These are phyloP conservation scores for Hanseniaspora uvarum DNA, from an alignment of 1,139 yeast species.

Conservation along the genomic window DNA sequence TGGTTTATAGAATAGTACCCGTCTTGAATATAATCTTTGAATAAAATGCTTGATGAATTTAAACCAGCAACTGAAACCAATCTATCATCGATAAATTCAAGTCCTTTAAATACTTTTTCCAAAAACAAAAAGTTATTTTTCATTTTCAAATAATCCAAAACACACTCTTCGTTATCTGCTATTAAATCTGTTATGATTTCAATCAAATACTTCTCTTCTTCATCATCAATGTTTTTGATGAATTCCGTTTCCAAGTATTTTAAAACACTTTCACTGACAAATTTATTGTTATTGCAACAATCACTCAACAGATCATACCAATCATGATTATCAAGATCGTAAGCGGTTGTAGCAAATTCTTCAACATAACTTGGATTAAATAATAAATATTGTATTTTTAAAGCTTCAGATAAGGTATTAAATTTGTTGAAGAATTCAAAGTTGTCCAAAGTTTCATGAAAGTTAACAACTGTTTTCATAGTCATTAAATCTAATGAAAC, in stretches of 20 bases:
- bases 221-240: not conserved
- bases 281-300: not conserved
- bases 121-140: not conserved
- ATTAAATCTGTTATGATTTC: not conserved
- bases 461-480: not conserved
- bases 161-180: not conserved
- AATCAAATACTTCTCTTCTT: not conserved
- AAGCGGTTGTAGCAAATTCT: not conserved
- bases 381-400: not conserved
- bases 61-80: slow-evolving; percentile 5
- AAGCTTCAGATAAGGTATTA: not conserved
- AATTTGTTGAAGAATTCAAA: not conserved
- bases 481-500: not conserved
- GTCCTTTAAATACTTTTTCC: not conserved
- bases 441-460: not conserved
- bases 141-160: not conserved
- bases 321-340: not conserved
- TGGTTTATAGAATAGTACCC: not conserved
- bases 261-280: not conserved
- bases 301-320: not conserved
- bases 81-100: not conserved
- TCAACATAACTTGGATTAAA: not conserved
- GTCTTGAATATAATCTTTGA: not conserved
- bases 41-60: not conserved
- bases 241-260: not conserved